Evolutionary conservation across 2,329 filamentous ascomycete genomes (phyloP).

Genomic region (Aspergillaceae sp.): DNA sequence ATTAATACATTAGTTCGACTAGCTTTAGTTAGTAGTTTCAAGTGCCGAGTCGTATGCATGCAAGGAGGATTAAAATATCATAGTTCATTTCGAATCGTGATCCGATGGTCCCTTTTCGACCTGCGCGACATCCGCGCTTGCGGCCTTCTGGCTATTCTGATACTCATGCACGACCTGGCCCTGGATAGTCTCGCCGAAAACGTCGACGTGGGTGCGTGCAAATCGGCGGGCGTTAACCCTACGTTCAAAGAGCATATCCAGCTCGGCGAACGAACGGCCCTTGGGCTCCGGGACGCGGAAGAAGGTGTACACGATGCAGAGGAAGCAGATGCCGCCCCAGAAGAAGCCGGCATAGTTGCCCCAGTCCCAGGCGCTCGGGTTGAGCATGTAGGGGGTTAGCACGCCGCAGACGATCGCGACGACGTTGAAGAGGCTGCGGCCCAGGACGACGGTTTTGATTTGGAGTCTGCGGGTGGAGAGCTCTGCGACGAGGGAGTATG

Average conservation of each 20-base stretch:
- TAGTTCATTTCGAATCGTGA: constrained; percentile 2
- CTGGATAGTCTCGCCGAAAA: constrained; percentile 40
- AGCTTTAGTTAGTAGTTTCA: no score
- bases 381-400: constrained; percentile 86
- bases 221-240: constrained; percentile 66
- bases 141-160: constrained; percentile 33
- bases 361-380: constrained; percentile 81
- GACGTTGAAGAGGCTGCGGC: constrained; percentile 71
- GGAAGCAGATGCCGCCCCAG: constrained; percentile 72
- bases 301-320: constrained; percentile 72
- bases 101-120: constrained; percentile 38
- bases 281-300: constrained; percentile 73
- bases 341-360: constrained; percentile 81
- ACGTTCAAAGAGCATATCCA: constrained; percentile 76
- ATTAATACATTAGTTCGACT: no score
- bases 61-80: neutral
- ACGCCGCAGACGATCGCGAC: constrained; percentile 74
- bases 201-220: constrained; percentile 47
- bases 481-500: constrained; percentile 81
- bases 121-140: constrained; percentile 46
- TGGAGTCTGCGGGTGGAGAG: constrained; percentile 72
- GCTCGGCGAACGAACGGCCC: constrained; percentile 74
- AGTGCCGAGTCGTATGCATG: no score
- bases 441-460: constrained; percentile 86
- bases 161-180: constrained; percentile 21